Base-by-base conservation (phyloP, 2,329 filamentous ascomycete genomes). In the Didymellaceae sp. region DNA sequence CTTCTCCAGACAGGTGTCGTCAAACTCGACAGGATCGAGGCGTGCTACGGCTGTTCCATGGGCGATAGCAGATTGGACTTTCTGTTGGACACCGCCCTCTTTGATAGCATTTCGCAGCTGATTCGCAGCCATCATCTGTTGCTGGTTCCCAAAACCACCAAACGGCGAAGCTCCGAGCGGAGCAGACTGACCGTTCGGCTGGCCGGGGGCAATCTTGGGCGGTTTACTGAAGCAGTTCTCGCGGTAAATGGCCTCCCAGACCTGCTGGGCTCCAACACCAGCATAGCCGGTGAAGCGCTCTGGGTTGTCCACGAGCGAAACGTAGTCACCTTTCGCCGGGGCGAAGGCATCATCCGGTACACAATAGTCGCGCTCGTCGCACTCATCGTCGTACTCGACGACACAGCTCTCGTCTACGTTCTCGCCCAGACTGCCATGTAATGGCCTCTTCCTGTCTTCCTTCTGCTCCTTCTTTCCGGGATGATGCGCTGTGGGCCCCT, bases 1-100 rank as follows among this genome's bases (percentile, higher is more conserved):
- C 81, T 99, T 97, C 79, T 99, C 94, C 18, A 99, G 78, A 67
- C 94, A 99, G 68, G 96, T 90, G 62, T 97, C 92, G 61, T 96
- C 91, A 38, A 86, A 81, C 59, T 94, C 89, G 40, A 93, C 78
- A 63, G 83, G 82, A 40, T 85, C 80, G 38, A 86, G 81, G 39
- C 86, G 84, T 1, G 82, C 80, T 3, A 80, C 80, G 52, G 84
- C 80, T 21, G 82, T 80, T 28, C 75, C 74, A 9, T 76, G 71
- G 2, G 76, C 73, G 41, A 77, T 77, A 43, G 83, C 81, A 44
- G 84, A 80, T 59, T 83, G 75, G 46, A 87, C 79, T 64, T 85
- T 81, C 25, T 88, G 80, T 53, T 81, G 76, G 46, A 86, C 78
- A 61, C 85, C 81, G 33, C 89, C 80, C 54, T 80, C 77, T 54